phyloP scores from a whole-genome alignment of 208 protist genomes.

The Trypanosoma rangeli region DNA sequence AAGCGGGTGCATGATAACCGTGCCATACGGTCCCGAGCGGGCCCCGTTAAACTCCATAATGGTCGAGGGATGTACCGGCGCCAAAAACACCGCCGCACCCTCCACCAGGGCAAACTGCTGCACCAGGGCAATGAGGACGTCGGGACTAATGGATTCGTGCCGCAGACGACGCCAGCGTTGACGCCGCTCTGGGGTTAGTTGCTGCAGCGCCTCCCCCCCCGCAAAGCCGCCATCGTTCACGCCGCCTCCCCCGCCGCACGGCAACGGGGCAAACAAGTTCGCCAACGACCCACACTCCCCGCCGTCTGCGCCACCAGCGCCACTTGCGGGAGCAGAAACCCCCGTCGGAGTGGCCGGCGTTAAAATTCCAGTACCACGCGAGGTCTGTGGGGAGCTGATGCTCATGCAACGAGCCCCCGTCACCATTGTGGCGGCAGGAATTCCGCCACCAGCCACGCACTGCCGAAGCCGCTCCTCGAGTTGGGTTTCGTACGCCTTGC shows the following conservation, averaged over 20 bases:
- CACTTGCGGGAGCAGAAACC: background rate
- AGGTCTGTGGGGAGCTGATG: background rate
- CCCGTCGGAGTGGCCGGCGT: background rate
- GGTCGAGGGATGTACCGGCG: conserved; percentile 53
- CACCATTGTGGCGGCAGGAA: background rate
- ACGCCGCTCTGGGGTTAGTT: conserved; percentile 41
- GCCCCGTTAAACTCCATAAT: conserved; percentile 87
- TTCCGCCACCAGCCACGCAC: background rate
- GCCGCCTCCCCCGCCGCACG: background rate
- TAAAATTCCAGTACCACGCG: background rate
- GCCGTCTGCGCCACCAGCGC: background rate
- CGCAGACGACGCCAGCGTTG: conserved; percentile 46
- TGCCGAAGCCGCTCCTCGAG: conserved; percentile 8
- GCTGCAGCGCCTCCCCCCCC: background rate
- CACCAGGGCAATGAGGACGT: conserved; percentile 59
- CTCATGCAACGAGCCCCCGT: background rate
- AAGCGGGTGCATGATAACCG: conserved; percentile 51
- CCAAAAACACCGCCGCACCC: conserved; percentile 64
- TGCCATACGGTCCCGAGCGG: conserved; percentile 57
- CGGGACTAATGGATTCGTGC: conserved; percentile 49
- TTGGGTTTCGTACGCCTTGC: conserved; percentile 17
- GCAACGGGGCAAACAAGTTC: background rate
- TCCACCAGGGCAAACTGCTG: conserved; percentile 64
- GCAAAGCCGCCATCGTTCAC: conserved; percentile 3
- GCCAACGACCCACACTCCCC: conserved; percentile 1